phyloP scores from a whole-genome alignment of 139 green algal species.

The Chlorella sp. region DNA sequence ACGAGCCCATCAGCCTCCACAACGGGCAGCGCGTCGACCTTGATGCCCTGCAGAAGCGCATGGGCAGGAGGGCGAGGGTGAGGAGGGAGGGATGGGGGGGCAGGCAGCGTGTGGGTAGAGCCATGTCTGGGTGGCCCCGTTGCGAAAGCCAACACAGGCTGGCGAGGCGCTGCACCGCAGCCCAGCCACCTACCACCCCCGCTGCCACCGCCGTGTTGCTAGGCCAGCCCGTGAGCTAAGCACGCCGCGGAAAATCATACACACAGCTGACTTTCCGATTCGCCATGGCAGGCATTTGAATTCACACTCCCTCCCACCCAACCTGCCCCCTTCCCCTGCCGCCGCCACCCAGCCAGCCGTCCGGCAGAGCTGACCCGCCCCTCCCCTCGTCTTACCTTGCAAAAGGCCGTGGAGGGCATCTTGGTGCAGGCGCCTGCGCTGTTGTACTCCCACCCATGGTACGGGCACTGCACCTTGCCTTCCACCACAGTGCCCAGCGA shows the following conservation, averaged over 20 bases:
- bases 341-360: not conserved
- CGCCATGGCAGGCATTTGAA: too few species aligned
- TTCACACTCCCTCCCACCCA: not conserved
- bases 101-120: too few species aligned
- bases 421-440: constrained; percentile 81
- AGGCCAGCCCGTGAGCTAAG: too few species aligned
- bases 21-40: constrained; percentile 78
- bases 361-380: not conserved
- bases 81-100: too few species aligned
- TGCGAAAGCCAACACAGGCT: too few species aligned
- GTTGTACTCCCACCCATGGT: constrained; percentile 95
- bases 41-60: constrained; percentile 57
- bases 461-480: constrained; percentile 82
- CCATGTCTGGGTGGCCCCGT: too few species aligned
- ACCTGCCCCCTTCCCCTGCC: not conserved
- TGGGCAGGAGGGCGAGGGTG: too few species aligned
- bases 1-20: constrained; percentile 93
- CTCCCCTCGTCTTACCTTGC: constrained; percentile 38
- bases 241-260: too few species aligned
- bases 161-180: too few species aligned
- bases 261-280: too few species aligned
- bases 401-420: constrained; percentile 91
- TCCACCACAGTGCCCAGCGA: constrained; percentile 82
- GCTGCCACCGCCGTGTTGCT: too few species aligned
- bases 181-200: too few species aligned